phyloP scores from a whole-genome alignment of 2,329 filamentous ascomycete species.

The Verticillium albo-atrum region DNA sequence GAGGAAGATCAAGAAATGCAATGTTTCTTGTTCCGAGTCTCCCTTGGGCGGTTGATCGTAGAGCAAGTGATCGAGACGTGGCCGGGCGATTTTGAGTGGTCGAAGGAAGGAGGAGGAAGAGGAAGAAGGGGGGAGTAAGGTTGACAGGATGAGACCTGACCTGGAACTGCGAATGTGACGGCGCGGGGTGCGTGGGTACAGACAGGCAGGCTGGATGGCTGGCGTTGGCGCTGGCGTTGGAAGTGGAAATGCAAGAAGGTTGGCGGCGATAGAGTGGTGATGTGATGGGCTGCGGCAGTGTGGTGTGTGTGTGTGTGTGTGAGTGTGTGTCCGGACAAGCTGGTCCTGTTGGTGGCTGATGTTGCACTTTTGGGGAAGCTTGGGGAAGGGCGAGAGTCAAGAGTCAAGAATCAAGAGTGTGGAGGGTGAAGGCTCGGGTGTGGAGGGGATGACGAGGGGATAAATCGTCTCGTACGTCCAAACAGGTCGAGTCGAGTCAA shows the following conservation, averaged over 20 bases:
- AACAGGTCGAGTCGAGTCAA: background rate
- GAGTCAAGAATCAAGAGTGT: background rate
- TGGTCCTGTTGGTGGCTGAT: background rate
- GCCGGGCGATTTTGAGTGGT: background rate
- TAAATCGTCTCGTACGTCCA: background rate
- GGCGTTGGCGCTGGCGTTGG: background rate
- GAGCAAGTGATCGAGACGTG: background rate
- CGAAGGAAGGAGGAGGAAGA: background rate
- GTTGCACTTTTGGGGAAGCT: background rate
- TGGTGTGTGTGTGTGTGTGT: background rate
- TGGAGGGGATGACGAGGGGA: background rate
- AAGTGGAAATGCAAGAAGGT: conserved; percentile 4
- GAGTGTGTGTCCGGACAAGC: background rate
- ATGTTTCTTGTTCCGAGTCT: background rate
- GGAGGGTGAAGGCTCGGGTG: background rate
- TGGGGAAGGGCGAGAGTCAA: background rate
- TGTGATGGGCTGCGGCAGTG: conserved; percentile 7
- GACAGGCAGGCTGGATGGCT: conserved; percentile 6
- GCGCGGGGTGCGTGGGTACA: conserved; percentile 7
- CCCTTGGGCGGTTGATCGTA: background rate
- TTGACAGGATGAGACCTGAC: conserved; percentile 2
- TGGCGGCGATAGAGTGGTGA: conserved; percentile 12
- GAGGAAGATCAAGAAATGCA: background rate
- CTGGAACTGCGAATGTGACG: background rate
- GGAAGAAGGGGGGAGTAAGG: conserved; percentile 1